Evolutionary conservation across 257 asterid species (phyloP), one percentile per base, ranked within the genome.

Genomic region (Jacaranda mimosifolia): DNA sequence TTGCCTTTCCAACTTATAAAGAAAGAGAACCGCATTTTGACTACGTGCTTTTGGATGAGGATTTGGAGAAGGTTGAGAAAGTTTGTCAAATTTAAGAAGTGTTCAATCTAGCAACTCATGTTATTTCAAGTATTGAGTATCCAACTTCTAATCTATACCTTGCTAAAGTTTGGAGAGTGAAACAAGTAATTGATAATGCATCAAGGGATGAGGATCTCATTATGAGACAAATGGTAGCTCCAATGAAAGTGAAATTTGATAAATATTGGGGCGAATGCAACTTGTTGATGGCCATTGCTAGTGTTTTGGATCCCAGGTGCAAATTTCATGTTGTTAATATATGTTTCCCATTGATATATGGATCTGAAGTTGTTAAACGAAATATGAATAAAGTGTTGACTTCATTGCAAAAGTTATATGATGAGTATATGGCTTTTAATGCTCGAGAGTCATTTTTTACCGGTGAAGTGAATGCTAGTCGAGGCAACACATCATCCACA

Each of bases 351-450:
- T 26, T 26, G 32, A 26, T 26, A 26, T 26, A 26, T 26, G 32
- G 2, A 26, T 26, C 32, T 26, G 2, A 26, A 26, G 32, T 26
- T 26, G 32, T 2, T 26, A 66, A 43, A 46, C 5, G 42, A 15
- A 66, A 66, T 43, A 38, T 66, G 55, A 38, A 66, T 66, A 7
- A 40, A n/a, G 72, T 66, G 55, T 15, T 42, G 53, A 43, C n/a
- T 26, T 26, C 32, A 26, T 0, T 26, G 32, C 32, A 26, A 26
- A 26, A 26, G 32, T 26, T 26, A 26, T 66, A 63, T 63, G 18
- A 63, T 63, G 49, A 63, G 26, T 38, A 63, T 13, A 48, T 63
- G 13, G 21, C 32, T 26, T 26, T 26, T 26, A 26, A 26, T 26
- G 32, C 32, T 26, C 32, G 2, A 26, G 32, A 26, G 32, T 26